These are phyloP conservation scores for Cryptococcus neoformans DNA, from an alignment of 1,284 basidiomycete species.

Conservation along the genomic window DNA sequence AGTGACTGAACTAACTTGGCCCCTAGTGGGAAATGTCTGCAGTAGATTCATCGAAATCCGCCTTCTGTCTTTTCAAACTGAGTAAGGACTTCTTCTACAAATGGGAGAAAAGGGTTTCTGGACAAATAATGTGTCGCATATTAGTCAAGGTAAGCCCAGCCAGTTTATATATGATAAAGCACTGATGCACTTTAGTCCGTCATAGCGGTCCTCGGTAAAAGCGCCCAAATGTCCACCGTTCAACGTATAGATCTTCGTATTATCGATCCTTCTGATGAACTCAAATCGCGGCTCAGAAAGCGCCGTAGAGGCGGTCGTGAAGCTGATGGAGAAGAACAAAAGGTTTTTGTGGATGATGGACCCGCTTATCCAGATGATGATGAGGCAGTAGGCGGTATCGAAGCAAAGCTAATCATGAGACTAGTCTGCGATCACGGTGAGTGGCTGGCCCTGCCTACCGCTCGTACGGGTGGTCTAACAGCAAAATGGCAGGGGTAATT, in stretches of 20 bases:
- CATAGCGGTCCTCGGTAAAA: conserved; percentile 41
- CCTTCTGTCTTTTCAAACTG: conserved; percentile 45
- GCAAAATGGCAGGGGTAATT: conserved; percentile 32
- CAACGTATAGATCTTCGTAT: conserved; percentile 44
- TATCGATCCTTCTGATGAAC: conserved; percentile 30
- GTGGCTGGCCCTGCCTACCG: conserved; percentile 3
- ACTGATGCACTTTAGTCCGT: conserved; percentile 37
- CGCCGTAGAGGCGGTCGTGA: conserved; percentile 3
- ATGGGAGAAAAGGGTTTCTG: conserved; percentile 16
- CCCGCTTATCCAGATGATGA: conserved; percentile 11
- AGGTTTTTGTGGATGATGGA: conserved; percentile 7
- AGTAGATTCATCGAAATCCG: conserved; percentile 45
- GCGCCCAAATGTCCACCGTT: conserved; percentile 33
- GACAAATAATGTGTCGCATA: conserved; percentile 42
- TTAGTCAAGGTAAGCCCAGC: conserved; percentile 42
- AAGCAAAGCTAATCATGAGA: conserved; percentile 35
- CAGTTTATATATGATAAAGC: background rate
- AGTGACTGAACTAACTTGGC: background rate
- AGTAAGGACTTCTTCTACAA: conserved; percentile 38
- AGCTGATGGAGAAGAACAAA: conserved; percentile 21
- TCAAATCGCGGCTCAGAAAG: conserved; percentile 10
- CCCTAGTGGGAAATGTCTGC: conserved; percentile 43
- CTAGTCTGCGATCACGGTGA: conserved; percentile 47
- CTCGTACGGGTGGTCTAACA: background rate
- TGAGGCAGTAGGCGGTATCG: conserved; percentile 17